Conservation (phyloP, 345 rosid genomes). For the Adansonia digitata region DNA sequence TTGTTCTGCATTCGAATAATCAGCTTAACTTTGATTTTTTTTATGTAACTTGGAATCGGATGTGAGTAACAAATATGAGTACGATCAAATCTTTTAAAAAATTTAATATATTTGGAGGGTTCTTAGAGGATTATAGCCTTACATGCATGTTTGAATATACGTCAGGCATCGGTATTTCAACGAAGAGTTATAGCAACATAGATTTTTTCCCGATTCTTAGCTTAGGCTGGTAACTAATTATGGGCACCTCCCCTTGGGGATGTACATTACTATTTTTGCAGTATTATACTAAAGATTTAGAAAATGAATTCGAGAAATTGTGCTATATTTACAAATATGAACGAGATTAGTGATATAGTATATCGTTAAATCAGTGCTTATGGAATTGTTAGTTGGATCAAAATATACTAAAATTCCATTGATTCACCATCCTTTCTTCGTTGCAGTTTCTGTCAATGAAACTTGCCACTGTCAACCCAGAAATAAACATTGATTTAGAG, state of each 20-base stretch:
- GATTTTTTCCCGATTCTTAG: too few species aligned
- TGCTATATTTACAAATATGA: not conserved
- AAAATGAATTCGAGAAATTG: not conserved
- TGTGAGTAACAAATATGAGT: too few species aligned
- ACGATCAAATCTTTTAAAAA: too few species aligned
- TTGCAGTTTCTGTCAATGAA: slow-evolving; percentile 94
- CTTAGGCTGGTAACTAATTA: not conserved
- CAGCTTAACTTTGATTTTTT: not conserved
- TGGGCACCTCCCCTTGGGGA: not conserved
- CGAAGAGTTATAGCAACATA: too few species aligned
- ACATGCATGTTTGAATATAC: too few species aligned
- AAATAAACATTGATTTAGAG: slow-evolving; percentile 58
- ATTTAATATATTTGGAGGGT: too few species aligned
- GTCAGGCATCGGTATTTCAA: too few species aligned
- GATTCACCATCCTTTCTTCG: not conserved
- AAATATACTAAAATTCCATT: not conserved
- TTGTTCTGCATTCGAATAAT: not conserved
- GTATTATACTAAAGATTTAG: not conserved
- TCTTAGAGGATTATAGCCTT: too few species aligned
- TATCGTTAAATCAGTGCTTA: not conserved
- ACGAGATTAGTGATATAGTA: not conserved
- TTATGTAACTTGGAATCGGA: too few species aligned
- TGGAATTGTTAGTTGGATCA: not conserved
- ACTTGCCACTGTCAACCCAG: slow-evolving; percentile 94
- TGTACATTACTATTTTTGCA: not conserved